Evolutionary conservation across 2,329 filamentous ascomycete species (phyloP), one percentile per base, ranked within the genome.

Genomic region (Fusarium sp.): DNA sequence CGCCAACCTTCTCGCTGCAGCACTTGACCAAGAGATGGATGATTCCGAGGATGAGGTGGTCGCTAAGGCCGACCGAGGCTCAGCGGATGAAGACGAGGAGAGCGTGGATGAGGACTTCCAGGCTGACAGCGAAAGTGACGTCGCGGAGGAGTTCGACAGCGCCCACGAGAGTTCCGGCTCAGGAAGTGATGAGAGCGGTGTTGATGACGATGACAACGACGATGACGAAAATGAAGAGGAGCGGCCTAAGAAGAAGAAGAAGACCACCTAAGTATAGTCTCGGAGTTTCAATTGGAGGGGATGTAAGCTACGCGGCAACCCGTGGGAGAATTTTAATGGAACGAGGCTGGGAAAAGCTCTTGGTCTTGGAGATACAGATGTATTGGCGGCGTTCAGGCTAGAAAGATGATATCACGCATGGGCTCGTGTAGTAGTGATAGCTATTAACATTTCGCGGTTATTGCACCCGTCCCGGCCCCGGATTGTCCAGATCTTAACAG

Each of bases 61-160:
- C 31, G 89, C 83, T 69, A 89, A 90, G 73, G 90, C 92, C 3
- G 94, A 96, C 81, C 92, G 95, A 67, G 96, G 96, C 73, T 96
- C 93, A 31, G 96, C 96, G 5, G 96, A 98, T 80, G 96, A 99
- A 83, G 96, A 99, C 78, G 93, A 96, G 80, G 96, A 98, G 86
- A 96, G 93, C 69, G 91, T 95, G 10, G 96, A 99, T 78, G 96
- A 99, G 82, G 96, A 99, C 84, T 99, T 99, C 87, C 90, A 93
- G 77, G 94, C 93, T 7, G 94, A 97, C 71, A 95, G 93, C 16
- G 96, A 99, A 74, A 97, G 93, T 62, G 96, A 99, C 76, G 95
- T 98, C 3, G 96, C 96, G 1, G 96, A 99, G 83, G 97, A 99
- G 81, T 99, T 91, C 77, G 96, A 99, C 83, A 96, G 93, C 62